Base-by-base conservation (phyloP, 305 asterid genomes). In the Vinca major region DNA sequence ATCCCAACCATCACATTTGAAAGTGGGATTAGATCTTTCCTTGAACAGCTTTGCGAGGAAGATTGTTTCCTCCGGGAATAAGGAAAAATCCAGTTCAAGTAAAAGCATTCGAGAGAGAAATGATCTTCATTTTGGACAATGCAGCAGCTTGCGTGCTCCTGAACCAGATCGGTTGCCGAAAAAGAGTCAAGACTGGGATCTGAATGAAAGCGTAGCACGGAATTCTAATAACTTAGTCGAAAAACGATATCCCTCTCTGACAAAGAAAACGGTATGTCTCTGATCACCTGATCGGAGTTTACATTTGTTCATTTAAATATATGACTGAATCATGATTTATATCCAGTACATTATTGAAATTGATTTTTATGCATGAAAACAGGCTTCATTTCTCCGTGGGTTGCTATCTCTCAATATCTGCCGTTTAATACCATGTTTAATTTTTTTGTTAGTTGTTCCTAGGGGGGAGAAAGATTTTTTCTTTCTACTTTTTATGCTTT, bases 161-260 rank as follows among this genome's bases (percentile, higher is more conserved):
- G 71, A 62, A 48, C 49, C 47, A 44, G 66, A 47, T 14, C 20
- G 21, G 37, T 74, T 66, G 10, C 52, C 26, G 49, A 69, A 72
- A 55, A 71, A 69, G 55, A 75, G 57, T 50, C 57, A 21, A 62
- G 37, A 6, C 26, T 76, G 63, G 75, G 99, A 93, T 74, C 89
- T 91, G 70, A 89, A 90, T 51, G 80, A 80, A 83, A 71, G 77
- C 40, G 71, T 77, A 78, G 60, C 79, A 9, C 83, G 73, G 50
- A 80, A 74, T 51, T 48, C 82, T 17, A 26, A 67, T 19, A 69
- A 41, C 62, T 37, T 44, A 16, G 68, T 73, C 53, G 87, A 76
- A 75, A 75, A 69, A 57, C 82, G 75, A 57, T 68, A 36, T 41
- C 61, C 66, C 57, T 63, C 84, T 21, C 9, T 65, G 57, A 79